phyloP scores from a whole-genome alignment of 768 basidiomycete genomes.

The Infundibulicybe gibba region DNA sequence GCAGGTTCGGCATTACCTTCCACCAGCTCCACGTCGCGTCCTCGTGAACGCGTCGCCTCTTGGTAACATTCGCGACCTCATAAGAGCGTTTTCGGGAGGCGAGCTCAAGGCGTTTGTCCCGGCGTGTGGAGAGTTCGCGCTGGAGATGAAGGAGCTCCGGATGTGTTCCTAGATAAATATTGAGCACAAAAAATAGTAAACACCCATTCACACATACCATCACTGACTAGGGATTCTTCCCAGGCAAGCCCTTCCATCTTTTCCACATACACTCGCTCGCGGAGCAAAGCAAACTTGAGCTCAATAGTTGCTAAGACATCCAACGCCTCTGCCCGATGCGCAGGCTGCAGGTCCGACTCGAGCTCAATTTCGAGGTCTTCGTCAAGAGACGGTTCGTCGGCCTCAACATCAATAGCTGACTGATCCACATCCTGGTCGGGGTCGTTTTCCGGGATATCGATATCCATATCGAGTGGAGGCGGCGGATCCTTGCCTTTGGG shows the following conservation, averaged over 20 bases:
- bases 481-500: conserved; percentile 18
- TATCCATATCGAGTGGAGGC: conserved; percentile 14
- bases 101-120: conserved; percentile 78
- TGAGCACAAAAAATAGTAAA: conserved; percentile 2
- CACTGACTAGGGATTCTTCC: conserved; percentile 79
- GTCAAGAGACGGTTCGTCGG: conserved; percentile 32
- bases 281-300: conserved; percentile 83
- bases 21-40: conserved; percentile 86
- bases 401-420: conserved; percentile 26
- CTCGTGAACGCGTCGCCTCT: conserved; percentile 67
- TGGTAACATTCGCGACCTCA: conserved; percentile 59
- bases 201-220: conserved; percentile 49
- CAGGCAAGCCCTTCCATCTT: conserved; percentile 88
- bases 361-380: conserved; percentile 43
- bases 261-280: conserved; percentile 89
- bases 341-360: conserved; percentile 73
- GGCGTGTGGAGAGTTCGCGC: conserved; percentile 69
- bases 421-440: conserved; percentile 22
- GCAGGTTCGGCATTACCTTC: conserved; percentile 54
- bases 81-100: conserved; percentile 71
- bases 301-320: conserved; percentile 88
- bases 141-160: conserved; percentile 85
- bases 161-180: conserved; percentile 57
- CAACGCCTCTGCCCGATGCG: conserved; percentile 82
- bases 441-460: conserved; percentile 19